Conservation (phyloP, 2,329 filamentous ascomycete genomes). For the Sporothrix curviconia region DNA sequence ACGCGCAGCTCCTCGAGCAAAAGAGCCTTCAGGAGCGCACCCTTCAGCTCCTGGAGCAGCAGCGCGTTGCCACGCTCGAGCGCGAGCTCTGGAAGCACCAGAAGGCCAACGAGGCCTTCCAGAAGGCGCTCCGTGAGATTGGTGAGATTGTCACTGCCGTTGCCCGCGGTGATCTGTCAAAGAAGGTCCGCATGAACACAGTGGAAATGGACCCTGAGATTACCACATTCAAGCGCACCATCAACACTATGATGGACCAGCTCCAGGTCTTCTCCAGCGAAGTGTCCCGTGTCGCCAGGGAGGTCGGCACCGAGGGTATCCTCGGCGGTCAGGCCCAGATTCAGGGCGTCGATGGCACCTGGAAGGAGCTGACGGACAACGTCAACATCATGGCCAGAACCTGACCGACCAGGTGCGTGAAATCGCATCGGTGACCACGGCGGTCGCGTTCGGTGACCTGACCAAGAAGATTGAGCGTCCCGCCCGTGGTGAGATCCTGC, state of each 20-base stretch:
- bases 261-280: constrained; percentile 94
- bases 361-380: constrained; percentile 93
- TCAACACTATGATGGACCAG: constrained; percentile 99
- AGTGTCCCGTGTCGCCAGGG: constrained; percentile 86
- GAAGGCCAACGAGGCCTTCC: constrained; percentile 96
- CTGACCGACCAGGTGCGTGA: constrained; percentile 78
- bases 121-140: constrained; percentile 93
- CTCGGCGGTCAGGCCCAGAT: constrained; percentile 92
- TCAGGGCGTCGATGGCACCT: constrained; percentile 89
- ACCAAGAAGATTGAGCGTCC: constrained; percentile 80
- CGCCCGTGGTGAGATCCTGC: constrained; percentile 73
- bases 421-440: constrained; percentile 77
- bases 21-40: constrained; percentile 78
- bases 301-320: constrained; percentile 92
- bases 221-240: constrained; percentile 93
- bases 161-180: constrained; percentile 88
- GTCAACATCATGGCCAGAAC: constrained; percentile 83
- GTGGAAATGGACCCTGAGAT: constrained; percentile 98
- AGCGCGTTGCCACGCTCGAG: constrained; percentile 83
- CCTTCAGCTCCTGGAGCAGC: constrained; percentile 73
- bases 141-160: constrained; percentile 96
- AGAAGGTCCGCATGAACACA: constrained; percentile 92
- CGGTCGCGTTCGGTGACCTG: constrained; percentile 74
- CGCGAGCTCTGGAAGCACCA: constrained; percentile 94
- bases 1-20: constrained; percentile 77